Evolutionary conservation across 192 early-diverging fungal species (phyloP), one percentile per base, ranked within the genome.

Genomic region (Martensiomyces pterosporus): DNA sequence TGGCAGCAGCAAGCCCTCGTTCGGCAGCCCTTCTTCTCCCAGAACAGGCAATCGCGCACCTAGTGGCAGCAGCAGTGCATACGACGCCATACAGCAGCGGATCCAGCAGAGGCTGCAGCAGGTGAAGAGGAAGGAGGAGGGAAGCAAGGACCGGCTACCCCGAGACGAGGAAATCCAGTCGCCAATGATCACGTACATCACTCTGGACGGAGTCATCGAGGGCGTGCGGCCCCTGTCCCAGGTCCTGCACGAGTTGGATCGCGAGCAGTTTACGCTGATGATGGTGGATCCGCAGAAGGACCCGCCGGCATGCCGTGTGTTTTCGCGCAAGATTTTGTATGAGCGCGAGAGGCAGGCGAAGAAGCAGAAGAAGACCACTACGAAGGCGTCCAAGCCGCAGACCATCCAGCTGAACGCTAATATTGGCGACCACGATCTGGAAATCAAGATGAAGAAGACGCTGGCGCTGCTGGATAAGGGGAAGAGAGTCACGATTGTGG

Each of bases 161-260:
- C 60, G 61, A 12, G 61, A 71, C 39, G 61, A 64, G 25, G 52
- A 71, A 57, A 71, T 64, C n/a, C 9, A 16, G 4, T 35, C 52
- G 13, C 33, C 67, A 2, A 55, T 59, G 51, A 56, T 71, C 9
- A 47, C 42, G 5, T 24, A 64, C 13, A 61, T 71, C 12, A 23
- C 32, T 16, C 38, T 44, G 10, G 56, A 60, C 10, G 67, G 60
- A 13, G 16, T 39, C 1, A 7, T 43, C 2, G 37, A 51, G 18
- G 60, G 67, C 21, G 40, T 42, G 34, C 60, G 50, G 1, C 48
- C 56, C 18, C 35, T 64, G 17, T 2, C 17, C 1, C 47, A 47
- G 16, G 60, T 60, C 2, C 39, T 71, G 13, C 19, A 27, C 5
- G 43, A 24, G 15, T 42, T 64, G 56, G 60, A 71, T 44, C 60